These are phyloP conservation scores for Neonothopanus nambi DNA, from an alignment of 1,284 basidiomycete species.

Conservation along the genomic window DNA sequence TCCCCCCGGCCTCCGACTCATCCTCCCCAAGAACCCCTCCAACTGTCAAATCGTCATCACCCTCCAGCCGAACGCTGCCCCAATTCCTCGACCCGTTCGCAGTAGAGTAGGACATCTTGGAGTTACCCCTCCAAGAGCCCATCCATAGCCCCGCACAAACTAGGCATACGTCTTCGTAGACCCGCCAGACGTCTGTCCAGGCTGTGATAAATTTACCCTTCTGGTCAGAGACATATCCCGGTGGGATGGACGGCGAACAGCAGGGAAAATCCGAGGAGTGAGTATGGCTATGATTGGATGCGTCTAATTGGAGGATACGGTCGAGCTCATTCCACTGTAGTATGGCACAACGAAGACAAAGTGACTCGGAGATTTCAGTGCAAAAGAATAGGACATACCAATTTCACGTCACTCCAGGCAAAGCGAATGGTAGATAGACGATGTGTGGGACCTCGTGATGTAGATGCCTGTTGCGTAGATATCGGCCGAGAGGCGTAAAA, in stretches of 20 bases:
- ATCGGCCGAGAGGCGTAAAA: slow-evolving; percentile 59
- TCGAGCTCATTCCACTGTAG: slow-evolving; percentile 73
- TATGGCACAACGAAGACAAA: not conserved
- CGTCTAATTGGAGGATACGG: slow-evolving; percentile 58
- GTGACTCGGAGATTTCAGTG: not conserved
- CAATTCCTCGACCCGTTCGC: slow-evolving; percentile 47
- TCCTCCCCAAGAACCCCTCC: slow-evolving; percentile 7
- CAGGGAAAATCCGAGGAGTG: slow-evolving; percentile 27
- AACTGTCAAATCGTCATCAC: slow-evolving; percentile 57
- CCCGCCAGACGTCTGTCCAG: slow-evolving; percentile 74
- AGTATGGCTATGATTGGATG: slow-evolving; percentile 20
- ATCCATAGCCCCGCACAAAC: slow-evolving; percentile 78
- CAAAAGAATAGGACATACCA: slow-evolving; percentile 42
- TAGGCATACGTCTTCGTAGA: slow-evolving; percentile 81
- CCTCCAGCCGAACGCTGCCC: slow-evolving; percentile 58
- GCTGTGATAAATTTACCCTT: slow-evolving; percentile 42
- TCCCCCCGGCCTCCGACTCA: slow-evolving; percentile 19
- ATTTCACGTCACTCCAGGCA: slow-evolving; percentile 77
- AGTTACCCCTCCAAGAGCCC: slow-evolving; percentile 60
- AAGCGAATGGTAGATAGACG: slow-evolving; percentile 64
- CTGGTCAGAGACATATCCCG: slow-evolving; percentile 7
- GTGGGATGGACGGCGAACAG: slow-evolving; percentile 29
- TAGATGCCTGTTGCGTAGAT: slow-evolving; percentile 29
- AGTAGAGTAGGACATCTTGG: slow-evolving; percentile 46
- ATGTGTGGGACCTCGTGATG: slow-evolving; percentile 43